phyloP scores from a whole-genome alignment of 1,284 basidiomycete species.

The Neonothopanus nambi region DNA sequence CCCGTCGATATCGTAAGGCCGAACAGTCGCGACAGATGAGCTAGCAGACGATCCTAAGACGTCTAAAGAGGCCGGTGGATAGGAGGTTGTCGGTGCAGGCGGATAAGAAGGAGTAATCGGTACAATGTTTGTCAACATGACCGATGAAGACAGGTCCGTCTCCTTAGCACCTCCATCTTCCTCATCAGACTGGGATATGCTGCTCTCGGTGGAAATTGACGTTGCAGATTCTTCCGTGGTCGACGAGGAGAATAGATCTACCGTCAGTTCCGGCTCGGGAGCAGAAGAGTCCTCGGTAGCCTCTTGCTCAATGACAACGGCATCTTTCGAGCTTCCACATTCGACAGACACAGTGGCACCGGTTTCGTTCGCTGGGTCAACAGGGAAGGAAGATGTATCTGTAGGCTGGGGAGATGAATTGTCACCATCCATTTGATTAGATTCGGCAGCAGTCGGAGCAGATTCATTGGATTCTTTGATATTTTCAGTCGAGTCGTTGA shows the following conservation, averaged over 20 bases:
- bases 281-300: neutral
- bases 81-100: slow-evolving; percentile 1
- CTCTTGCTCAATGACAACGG: neutral
- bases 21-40: slow-evolving; percentile 12
- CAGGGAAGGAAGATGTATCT: too few relatives aligned
- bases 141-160: neutral
- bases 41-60: neutral
- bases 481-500: neutral
- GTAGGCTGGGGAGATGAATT: too few relatives aligned
- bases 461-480: neutral
- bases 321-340: neutral
- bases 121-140: neutral
- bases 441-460: too few relatives aligned
- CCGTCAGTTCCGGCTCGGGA: neutral
- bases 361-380: neutral
- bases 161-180: neutral
- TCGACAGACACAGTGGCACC: neutral
- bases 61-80: slow-evolving; percentile 9
- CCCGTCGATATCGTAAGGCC: slow-evolving; percentile 3
- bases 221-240: neutral
- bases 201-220: neutral
- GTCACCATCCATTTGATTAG: too few relatives aligned
- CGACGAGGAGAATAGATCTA: neutral
- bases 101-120: too few relatives aligned
- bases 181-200: neutral